A percentile compares a stretch with the other conserved stretches of the same genome.
These are phyloP conservation scores for Metschnikowia similis DNA, from an alignment of 805 yeast species.

Conservation along the genomic window DNA sequence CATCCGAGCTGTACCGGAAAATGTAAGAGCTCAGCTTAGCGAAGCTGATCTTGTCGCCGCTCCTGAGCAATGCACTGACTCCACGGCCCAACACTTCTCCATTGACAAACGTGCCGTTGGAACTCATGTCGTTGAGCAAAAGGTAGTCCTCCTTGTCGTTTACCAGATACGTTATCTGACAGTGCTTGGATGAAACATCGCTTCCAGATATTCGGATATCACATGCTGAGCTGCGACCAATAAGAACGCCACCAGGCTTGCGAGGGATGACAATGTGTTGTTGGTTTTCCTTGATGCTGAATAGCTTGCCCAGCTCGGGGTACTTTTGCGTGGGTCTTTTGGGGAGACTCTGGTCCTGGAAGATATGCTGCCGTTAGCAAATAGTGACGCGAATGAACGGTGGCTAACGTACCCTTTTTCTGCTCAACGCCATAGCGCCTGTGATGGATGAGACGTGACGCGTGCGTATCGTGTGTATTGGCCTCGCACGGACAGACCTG, in stretches of 20 bases:
- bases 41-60: conserved; percentile 62
- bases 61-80: conserved; percentile 46
- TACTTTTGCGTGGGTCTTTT: conserved; percentile 19
- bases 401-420: conserved; percentile 23
- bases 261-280: conserved; percentile 23
- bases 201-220: conserved; percentile 50
- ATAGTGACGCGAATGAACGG: too few species aligned
- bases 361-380: conserved; percentile 18
- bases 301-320: conserved; percentile 21
- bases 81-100: conserved; percentile 50
- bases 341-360: conserved; percentile 7
- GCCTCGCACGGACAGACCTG: neutral
- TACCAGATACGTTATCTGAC: conserved; percentile 44
- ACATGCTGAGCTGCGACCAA: conserved; percentile 60
- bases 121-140: conserved; percentile 52
- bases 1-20: conserved; percentile 41
- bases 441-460: neutral
- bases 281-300: conserved; percentile 17
- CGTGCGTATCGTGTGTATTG: neutral
- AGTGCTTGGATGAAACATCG: conserved; percentile 66
- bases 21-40: conserved; percentile 48
- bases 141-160: conserved; percentile 31
- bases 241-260: conserved; percentile 24
- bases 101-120: conserved; percentile 68
- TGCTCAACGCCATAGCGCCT: conserved; percentile 19